These are phyloP conservation scores for Fusarium longipes DNA, from an alignment of 2,329 filamentous ascomycete species.

Conservation along the genomic window DNA sequence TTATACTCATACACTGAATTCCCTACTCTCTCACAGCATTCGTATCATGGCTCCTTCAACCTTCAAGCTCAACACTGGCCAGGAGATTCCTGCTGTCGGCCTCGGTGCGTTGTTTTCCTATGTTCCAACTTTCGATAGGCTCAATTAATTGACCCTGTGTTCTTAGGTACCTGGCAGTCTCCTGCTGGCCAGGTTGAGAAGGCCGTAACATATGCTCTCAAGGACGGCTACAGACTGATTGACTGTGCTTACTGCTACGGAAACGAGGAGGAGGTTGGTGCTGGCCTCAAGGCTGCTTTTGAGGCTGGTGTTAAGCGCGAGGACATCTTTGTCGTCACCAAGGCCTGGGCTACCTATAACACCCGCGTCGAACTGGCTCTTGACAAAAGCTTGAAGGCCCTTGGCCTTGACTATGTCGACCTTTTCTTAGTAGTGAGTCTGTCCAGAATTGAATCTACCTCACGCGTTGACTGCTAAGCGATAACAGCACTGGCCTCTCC, in stretches of 20 bases:
- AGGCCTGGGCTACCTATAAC: conserved; percentile 87
- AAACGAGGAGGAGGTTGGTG: conserved; percentile 86
- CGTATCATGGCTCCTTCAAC: conserved; percentile 63
- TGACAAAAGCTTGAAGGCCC: conserved; percentile 76
- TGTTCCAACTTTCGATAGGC: neutral
- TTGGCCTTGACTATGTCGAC: conserved; percentile 85
- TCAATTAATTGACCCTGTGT: conserved; percentile 18
- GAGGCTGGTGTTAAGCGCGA: conserved; percentile 76
- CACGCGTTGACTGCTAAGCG: neutral
- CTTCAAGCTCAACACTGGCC: conserved; percentile 73
- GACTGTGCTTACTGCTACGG: conserved; percentile 82
- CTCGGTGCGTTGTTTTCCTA: conserved; percentile 60
- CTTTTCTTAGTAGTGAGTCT: conserved; percentile 73
- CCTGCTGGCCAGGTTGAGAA: conserved; percentile 66
- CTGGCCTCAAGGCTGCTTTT: conserved; percentile 80
- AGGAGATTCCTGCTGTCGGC: conserved; percentile 71
- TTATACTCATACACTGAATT: conserved; percentile 1
- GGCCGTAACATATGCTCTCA: conserved; percentile 69
- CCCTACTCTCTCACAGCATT: conserved; percentile 9
- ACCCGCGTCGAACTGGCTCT: conserved; percentile 75
- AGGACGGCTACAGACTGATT: conserved; percentile 68
- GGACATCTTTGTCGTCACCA: conserved; percentile 86
- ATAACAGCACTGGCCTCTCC: conserved; percentile 79
- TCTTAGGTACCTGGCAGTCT: conserved; percentile 73
- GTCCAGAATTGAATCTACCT: neutral